phyloP scores from a whole-genome alignment of 768 basidiomycete genomes.

The Lactarius quietus region DNA sequence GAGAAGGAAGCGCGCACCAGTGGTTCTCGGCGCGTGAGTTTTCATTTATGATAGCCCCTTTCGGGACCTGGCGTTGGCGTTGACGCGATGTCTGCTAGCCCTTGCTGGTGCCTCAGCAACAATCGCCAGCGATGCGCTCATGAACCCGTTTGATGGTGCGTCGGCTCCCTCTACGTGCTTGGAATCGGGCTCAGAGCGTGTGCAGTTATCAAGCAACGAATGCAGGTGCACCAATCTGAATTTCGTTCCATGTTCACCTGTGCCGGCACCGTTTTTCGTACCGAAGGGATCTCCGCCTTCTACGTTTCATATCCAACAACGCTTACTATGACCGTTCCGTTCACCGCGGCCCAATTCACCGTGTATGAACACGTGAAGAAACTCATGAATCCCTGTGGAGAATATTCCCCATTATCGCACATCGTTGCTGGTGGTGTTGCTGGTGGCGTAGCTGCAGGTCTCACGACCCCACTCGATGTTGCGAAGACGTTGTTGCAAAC shows the following conservation, averaged over 20 bases:
- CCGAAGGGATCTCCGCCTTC: constrained; percentile 87
- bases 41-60: constrained; percentile 13
- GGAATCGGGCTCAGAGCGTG: constrained; percentile 17
- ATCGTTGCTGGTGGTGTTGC: constrained; percentile 89
- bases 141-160: constrained; percentile 99
- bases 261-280: constrained; percentile 76
- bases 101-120: constrained; percentile 93
- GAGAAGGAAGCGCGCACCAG: constrained; percentile 61
- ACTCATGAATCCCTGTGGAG: constrained; percentile 76
- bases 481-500: constrained; percentile 98
- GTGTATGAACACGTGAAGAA: constrained; percentile 93
- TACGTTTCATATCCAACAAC: constrained; percentile 99
- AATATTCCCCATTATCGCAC: constrained; percentile 92
- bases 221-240: constrained; percentile 95
- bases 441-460: constrained; percentile 90
- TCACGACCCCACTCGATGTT: constrained; percentile 96
- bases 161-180: constrained; percentile 18
- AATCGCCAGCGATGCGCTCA: constrained; percentile 91
- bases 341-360: constrained; percentile 97
- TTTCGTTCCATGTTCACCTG: constrained; percentile 87
- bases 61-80: background rate
- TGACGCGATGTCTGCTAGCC: constrained; percentile 43
- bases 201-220: constrained; percentile 96
- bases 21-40: constrained; percentile 84
- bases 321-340: constrained; percentile 92